Base-by-base conservation (phyloP, 352 stramenopile species). In the Pythium grandisporangium region DNA sequence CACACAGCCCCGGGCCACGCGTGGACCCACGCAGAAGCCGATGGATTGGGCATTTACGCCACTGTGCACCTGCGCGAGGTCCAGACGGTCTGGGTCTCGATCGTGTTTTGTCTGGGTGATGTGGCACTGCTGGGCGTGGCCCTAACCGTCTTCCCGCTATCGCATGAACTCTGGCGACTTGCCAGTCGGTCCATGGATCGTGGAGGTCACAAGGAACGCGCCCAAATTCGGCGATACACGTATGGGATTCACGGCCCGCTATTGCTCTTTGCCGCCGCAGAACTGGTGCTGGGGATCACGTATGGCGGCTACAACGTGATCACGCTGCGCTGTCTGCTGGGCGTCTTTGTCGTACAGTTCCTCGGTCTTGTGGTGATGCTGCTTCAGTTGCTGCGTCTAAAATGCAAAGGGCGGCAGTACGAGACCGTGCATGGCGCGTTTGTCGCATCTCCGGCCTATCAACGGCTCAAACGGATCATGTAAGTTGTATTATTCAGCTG, bases 401-500 rank as follows among this genome's bases (percentile, higher is more conserved):
- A 66, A 32, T 45, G 55, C 19, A 61, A 62, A 5, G 72, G 72
- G 2, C 62, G 61, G 21, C 57, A 85, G 35, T 61, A 71, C 6
- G 66, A 85, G 51, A 63, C 55, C 0, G 60, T 83, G 23, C 66
- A 83, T 29, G 66, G 70, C 35, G 37, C 56, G 1, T 77, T 83
- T 12, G 47, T 76, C 30, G 50, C 58, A 12, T 81, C 72, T 17
- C 69, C 72, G 2, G 55, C 83, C 2, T 85, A 82, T 37, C 32
- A 61, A 37, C 56, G 72, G 1, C 51, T 85, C n/a, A 70, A 77
- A 45, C 50, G 66, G 27, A 81, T 85, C 42, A 65, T 83, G 66
- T 61, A 66, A 10, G 54, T n/a, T n/a, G n/a, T n/a, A n/a, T n/a
- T n/a, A n/a, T n/a, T n/a, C n/a, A n/a, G n/a, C n/a, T n/a, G n/a